Base-by-base conservation (phyloP, 495 filamentous ascomycete genomes). In the Aspergillus coremiiformis region DNA sequence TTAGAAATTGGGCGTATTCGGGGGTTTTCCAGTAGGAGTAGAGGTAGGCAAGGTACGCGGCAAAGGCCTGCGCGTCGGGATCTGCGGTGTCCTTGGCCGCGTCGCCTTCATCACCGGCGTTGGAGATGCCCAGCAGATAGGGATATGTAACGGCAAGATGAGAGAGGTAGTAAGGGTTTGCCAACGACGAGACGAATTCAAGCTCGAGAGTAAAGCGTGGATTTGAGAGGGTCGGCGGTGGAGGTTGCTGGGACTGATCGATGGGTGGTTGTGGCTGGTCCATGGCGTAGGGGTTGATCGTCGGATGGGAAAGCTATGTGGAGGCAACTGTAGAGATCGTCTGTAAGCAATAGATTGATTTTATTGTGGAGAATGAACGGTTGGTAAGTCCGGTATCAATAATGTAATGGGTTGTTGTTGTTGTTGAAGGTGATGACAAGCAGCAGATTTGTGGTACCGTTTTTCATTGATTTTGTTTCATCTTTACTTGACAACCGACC, bases 101-200 rank as follows among this genome's bases (percentile, higher is more conserved):
- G 44, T 67, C 64, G 60, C 54, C 57, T 15, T 73, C 66, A 26
- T 72, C 74, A 59, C 52, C 52, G 41, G 57, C 54, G 15, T 51
- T 61, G 7, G 66, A 67, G 47, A 72, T 70, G 0, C 73, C 70
- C 43, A 77, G 63, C 3, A 74, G 64, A 48, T 68, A 82, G 72
- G 63, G 80, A 43, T 74, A 75, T 43, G 53, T 82, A 29, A 82
- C 78, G 2, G 86, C 89, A 15, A 95, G 83, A 58, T 91, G 82
- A 58, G 88, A 88, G 24, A 95, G 78, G 69, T 95, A 94, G 63
- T 78, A 76, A 0, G 90, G 90, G 60, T 91, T 91, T 54, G 82
- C 82, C 47, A 95, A 86, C n/a, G 84, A 82, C 59, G 89, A 86
- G 37, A 94, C 88, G 61, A 95, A 94, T 78, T 94, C 69, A 27